Base-by-base conservation (phyloP, 2,329 filamentous ascomycete genomes). In the Aspergillus puulaauensis region DNA sequence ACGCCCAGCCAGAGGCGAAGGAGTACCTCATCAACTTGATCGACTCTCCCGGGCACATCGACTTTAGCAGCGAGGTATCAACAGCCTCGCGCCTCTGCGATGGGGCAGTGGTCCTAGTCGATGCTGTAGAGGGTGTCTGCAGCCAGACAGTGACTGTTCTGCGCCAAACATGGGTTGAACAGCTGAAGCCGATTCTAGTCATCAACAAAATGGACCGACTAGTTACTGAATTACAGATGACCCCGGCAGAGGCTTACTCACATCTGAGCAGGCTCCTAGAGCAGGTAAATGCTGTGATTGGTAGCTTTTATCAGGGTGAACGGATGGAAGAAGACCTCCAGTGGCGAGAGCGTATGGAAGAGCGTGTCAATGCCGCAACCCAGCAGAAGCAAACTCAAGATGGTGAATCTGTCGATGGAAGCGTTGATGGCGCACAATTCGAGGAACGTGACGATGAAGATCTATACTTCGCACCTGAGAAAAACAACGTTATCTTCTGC, bases 131-230 rank as follows among this genome's bases (percentile, higher is more conserved):
- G 74, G 95, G 95, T 51, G 95, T 99, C 3, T 99, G 95, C 80
- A 97, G 93, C 76, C 95, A 99, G 77, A 99, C 95, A 0, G 95
- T 99, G 39, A 99, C 95, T 0, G 95, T 99, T 15, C 81, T 99
- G 57, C 87, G 95, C 37, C 95, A 99, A 73, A 89, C 92, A 47
- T 99, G 93, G 93, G 89, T 88, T 35, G 95, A 99, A 77, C 95
- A 96, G 76, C 82, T 99, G 60, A 96, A 96, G 75, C 95, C 95
- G 1, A 79, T 99, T 40, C 82, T 99, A 43, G 92, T 98, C 56
- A 93, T 99, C 76, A 99, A 99, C 80, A 99, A 99, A 77, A 96
- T 99, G 81, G 95, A 99, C 75, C 86, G 95, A 57, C 83, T 99
- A 56, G 84, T 99, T 56, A 96, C 91, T 3, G 95, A 99, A 78